Conservation (phyloP, 2,329 filamentous ascomycete species). For the Stachybotrys chlorohalonatus region DNA sequence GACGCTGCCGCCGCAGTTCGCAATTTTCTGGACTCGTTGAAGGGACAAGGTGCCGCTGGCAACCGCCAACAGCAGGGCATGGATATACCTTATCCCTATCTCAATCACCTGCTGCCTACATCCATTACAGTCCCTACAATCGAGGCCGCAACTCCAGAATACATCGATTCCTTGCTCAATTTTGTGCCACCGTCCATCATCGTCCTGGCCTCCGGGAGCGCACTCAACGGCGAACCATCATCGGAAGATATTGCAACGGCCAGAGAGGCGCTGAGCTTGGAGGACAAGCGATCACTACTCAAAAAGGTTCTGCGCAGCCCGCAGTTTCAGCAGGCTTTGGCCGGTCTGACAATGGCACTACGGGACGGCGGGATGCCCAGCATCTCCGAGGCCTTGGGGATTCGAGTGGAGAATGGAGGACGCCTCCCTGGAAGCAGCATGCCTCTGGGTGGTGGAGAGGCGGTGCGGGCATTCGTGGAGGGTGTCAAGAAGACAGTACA, state of each 20-base stretch:
- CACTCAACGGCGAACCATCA: constrained; percentile 56
- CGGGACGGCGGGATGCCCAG: constrained; percentile 85
- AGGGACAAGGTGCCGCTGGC: constrained; percentile 37
- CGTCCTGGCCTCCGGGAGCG: constrained; percentile 59
- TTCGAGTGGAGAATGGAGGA: constrained; percentile 78
- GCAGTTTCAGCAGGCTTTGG: constrained; percentile 81
- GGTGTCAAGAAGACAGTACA: constrained; percentile 76
- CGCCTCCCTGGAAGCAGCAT: constrained; percentile 69
- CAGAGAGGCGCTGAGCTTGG: constrained; percentile 60
- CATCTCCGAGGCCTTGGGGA: constrained; percentile 74
- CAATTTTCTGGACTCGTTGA: constrained; percentile 79
- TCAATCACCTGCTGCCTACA: constrained; percentile 76
- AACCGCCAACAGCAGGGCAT: constrained; percentile 21
- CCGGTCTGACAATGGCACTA: constrained; percentile 77
- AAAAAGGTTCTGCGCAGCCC: constrained; percentile 79
- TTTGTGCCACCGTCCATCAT: constrained; percentile 74
- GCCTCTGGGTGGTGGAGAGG: constrained; percentile 79
- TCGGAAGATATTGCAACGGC: constrained; percentile 62
- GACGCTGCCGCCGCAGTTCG: constrained; percentile 75
- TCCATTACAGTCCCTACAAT: constrained; percentile 71
- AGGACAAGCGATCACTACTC: constrained; percentile 73
- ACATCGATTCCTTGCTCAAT: constrained; percentile 65
- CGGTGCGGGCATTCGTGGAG: constrained; percentile 83
- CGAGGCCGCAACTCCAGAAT: constrained; percentile 51
- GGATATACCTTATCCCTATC: constrained; percentile 66